These are phyloP conservation scores for Termitomyces sp. DNA, from an alignment of 768 basidiomycete species.

Conservation along the genomic window DNA sequence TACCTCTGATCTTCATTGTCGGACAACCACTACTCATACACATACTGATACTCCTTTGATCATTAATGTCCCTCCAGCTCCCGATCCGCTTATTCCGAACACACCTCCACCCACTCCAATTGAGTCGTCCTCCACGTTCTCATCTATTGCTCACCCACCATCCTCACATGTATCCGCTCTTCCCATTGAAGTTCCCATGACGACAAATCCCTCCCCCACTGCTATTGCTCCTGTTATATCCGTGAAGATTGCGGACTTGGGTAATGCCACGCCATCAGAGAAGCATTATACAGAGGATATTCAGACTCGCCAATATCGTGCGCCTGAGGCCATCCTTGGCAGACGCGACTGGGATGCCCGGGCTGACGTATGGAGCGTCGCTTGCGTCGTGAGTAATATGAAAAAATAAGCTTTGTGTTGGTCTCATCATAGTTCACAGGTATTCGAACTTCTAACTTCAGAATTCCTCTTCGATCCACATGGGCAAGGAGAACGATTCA, in stretches of 20 bases:
- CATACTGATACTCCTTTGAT: conserved; percentile 11
- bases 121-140: conserved; percentile 20
- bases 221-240: conserved; percentile 45
- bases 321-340: conserved; percentile 91
- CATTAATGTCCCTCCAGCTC: conserved; percentile 10
- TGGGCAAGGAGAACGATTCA: conserved; percentile 72
- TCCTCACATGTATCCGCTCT: conserved; percentile 6
- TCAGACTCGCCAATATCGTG: conserved; percentile 93
- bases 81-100: conserved; percentile 17
- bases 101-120: conserved; percentile 34
- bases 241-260: conserved; percentile 92
- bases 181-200: conserved; percentile 18
- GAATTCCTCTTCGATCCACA: conserved; percentile 93
- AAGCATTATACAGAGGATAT: conserved; percentile 93
- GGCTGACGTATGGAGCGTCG: conserved; percentile 89
- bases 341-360: conserved; percentile 80
- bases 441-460: conserved; percentile 86
- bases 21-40: conserved; percentile 6
- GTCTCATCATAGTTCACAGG: conserved; percentile 26
- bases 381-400: conserved; percentile 60
- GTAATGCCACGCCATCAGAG: conserved; percentile 89
- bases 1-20: conserved; percentile 16
- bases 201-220: conserved; percentile 12
- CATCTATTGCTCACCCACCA: conserved; percentile 14
- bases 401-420: background rate